phyloP scores from a whole-genome alignment of 2,329 filamentous ascomycete genomes.

The Alternaria dauci region DNA sequence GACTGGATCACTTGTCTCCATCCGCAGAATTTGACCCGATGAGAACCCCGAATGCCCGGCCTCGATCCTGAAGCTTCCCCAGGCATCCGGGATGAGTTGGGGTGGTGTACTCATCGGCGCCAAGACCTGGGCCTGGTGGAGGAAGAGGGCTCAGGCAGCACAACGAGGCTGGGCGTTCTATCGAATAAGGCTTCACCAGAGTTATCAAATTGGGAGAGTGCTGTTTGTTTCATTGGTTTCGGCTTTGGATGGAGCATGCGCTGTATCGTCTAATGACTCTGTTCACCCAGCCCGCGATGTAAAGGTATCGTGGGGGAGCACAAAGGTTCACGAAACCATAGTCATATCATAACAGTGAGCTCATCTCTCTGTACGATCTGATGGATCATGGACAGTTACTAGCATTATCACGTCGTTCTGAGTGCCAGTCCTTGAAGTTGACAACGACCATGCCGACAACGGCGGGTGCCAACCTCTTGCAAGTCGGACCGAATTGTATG shows the following conservation, averaged over 20 bases:
- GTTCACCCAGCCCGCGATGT: neutral
- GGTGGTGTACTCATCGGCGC: slow-evolving; percentile 22
- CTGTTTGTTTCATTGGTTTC: neutral
- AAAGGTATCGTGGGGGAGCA: neutral
- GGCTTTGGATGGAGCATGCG: neutral
- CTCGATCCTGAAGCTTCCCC: slow-evolving; percentile 5
- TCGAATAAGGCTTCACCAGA: neutral
- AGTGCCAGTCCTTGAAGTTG: neutral
- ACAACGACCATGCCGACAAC: neutral
- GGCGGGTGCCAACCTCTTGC: neutral
- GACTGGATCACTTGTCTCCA: slow-evolving; percentile 35
- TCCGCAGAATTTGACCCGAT: slow-evolving; percentile 22
- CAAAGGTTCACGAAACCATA: neutral
- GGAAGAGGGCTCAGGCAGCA: neutral
- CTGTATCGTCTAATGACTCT: neutral
- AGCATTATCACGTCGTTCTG: neutral
- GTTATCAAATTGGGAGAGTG: too few species aligned
- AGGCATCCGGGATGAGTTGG: neutral
- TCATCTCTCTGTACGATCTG: neutral
- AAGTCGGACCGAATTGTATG: neutral
- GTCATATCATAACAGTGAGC: neutral
- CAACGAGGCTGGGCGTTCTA: neutral
- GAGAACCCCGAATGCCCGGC: slow-evolving; percentile 16
- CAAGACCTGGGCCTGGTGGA: slow-evolving; percentile 20
- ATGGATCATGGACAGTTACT: neutral